These are phyloP conservation scores for Amesomyces nigricolor DNA, from an alignment of 2,329 filamentous ascomycete genomes.

Conservation along the genomic window DNA sequence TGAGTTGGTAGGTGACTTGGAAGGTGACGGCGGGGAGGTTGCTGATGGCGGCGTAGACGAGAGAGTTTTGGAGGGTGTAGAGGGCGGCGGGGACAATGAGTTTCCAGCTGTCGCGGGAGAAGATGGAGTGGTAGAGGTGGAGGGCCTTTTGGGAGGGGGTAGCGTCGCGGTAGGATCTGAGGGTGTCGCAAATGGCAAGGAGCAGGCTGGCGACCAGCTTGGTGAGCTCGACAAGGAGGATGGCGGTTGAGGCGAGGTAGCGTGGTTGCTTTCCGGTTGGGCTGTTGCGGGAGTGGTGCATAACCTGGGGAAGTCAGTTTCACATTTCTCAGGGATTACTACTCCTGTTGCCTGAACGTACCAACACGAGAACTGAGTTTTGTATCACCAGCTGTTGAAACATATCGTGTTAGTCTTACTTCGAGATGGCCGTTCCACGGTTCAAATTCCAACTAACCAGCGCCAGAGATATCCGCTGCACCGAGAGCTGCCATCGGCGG, in stretches of 20 bases:
- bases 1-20: conserved; percentile 29
- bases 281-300: conserved; percentile 23
- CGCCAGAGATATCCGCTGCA: conserved; percentile 19
- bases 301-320: conserved; percentile 8
- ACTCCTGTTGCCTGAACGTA: background rate
- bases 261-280: conserved; percentile 31
- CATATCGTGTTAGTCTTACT: no score
- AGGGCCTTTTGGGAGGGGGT: conserved; percentile 1
- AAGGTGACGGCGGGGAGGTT: conserved; percentile 28
- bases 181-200: conserved; percentile 54
- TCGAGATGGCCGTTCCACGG: background rate
- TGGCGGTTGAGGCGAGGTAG: conserved; percentile 62
- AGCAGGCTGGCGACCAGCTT: conserved; percentile 59
- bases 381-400: conserved; percentile 22
- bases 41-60: conserved; percentile 28
- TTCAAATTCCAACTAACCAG: conserved; percentile 11
- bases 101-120: conserved; percentile 26
- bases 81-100: conserved; percentile 28
- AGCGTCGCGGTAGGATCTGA: conserved; percentile 10
- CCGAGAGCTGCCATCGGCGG: conserved; percentile 17
- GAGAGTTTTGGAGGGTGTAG: conserved; percentile 28
- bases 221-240: conserved; percentile 61
- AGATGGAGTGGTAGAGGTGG: conserved; percentile 37
- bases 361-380: conserved; percentile 25
- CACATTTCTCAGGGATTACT: background rate